These are phyloP conservation scores for Nigrospora osmanthi DNA, from an alignment of 2,329 filamentous ascomycete species.

Conservation along the genomic window DNA sequence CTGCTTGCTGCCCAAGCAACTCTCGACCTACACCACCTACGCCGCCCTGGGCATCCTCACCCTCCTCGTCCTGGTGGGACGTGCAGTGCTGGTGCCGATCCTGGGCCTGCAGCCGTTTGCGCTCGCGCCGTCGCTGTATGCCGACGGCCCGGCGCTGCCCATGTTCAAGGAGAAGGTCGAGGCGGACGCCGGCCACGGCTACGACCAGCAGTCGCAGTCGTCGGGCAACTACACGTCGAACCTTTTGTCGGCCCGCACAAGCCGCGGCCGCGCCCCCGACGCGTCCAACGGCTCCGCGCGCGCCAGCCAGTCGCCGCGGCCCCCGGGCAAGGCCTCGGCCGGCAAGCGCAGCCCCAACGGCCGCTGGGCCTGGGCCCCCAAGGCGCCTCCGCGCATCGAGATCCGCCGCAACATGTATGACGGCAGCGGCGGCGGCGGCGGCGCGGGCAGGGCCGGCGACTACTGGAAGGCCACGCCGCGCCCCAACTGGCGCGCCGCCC, in stretches of 20 bases:
- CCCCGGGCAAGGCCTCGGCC: conserved; percentile 6
- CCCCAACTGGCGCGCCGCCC: conserved; percentile 4
- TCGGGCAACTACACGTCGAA: conserved; percentile 27
- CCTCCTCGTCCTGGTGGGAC: conserved; percentile 39
- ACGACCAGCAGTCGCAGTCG: conserved; percentile 15
- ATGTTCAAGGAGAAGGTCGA: conserved; percentile 48
- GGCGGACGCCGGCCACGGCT: conserved; percentile 25
- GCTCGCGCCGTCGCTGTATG: conserved; percentile 29
- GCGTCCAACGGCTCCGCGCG: conserved; percentile 13
- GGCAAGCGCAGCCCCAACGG: neutral
- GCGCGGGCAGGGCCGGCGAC: neutral
- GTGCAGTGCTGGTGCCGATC: conserved; percentile 49
- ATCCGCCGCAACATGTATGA: conserved; percentile 38
- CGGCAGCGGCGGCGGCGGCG: conserved; percentile 18
- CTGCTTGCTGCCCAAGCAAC: conserved; percentile 83
- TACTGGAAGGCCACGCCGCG: conserved; percentile 18
- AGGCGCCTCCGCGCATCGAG: conserved; percentile 41
- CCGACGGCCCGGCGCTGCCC: conserved; percentile 28
- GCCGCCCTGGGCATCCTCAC: conserved; percentile 50
- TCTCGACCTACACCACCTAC: conserved; percentile 78
- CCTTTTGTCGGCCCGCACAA: conserved; percentile 20
- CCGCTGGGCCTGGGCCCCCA: conserved; percentile 36
- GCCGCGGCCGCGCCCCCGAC: conserved; percentile 16
- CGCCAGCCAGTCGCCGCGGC: conserved; percentile 16
- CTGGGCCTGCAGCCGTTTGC: conserved; percentile 47